Evolutionary conservation across 495 filamentous ascomycete genomes (phyloP), one percentile per base, ranked within the genome.

Genomic region (Penicillium macrosclerotiorum): DNA sequence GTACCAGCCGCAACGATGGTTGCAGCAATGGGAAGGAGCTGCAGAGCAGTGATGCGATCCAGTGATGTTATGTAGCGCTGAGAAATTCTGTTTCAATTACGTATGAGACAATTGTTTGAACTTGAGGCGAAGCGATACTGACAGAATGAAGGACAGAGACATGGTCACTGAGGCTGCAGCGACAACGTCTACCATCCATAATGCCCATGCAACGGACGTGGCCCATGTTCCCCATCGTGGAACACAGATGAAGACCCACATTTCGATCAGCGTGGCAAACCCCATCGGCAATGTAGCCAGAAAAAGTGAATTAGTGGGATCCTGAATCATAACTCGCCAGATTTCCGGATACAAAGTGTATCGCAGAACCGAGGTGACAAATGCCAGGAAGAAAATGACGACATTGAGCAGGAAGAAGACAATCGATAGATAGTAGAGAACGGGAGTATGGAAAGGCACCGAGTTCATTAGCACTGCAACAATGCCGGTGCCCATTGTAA

Each of bases 401-500:
- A 57, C 35, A 47, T 78, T 77, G 11, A 76, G 51, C 16, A 64
- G 33, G 52, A 76, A 79, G 40, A 77, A 65, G 8, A 65, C 49
- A 29, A 69, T 61, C 0, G 71, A 71, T 11, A 77, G 35, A 17
- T 63, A 65, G 19, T 66, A 43, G 0, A 77, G 58, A n/a, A 59
- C 71, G 11, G 40, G 31, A 17, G 49, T 56, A n/a, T 65, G 38
- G 39, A 69, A 72, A 3, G 75, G 68, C 13, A 77, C 41, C 0
- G 63, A 52, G 36, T 63, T 57, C 18, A 78, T 58, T 9, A 77
- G 44, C n/a, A 76, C 68, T 0, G 69, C 65, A 2, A 72, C 65
- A 24, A 77, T 68, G 2, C 75, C 75, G 0, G 75, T 78, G 12
- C 75, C 68, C 75, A 78, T 77, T 6, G 65, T 77, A 5, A 66